Evolutionary conservation across 2,329 filamentous ascomycete species (phyloP), one percentile per base, ranked within the genome.

Genomic region (Colletotrichum lupini): DNA sequence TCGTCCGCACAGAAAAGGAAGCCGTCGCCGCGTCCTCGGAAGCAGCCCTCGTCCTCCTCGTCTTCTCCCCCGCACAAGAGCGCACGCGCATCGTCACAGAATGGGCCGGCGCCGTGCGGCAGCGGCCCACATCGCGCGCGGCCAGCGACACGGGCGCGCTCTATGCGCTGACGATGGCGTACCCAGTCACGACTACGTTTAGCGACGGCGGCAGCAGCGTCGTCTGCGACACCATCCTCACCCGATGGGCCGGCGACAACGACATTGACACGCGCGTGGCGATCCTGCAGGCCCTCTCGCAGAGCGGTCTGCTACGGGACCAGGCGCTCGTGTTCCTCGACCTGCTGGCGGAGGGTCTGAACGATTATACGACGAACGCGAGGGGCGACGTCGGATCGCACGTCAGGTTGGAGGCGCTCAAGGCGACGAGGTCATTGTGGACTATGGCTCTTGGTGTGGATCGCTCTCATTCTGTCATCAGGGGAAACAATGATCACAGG

Each of bases 361-460:
- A 96, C 76, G 95, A 99, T 80, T 98, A 98, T 79, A 97, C 94
- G 0, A 95, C 94, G 4, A 96, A 94, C 76, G 92, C 95, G 16
- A 88, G 95, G 69, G 97, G 97, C 19, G 97, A 99, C 79, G 89
- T 98, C 61, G 97, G 97, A 5, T 97, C 95, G 0, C 90, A 95
- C 65, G 93, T 97, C 4, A 90, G 97, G 4, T 85, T 96, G 5
- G 93, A 95, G 81, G 95, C 94, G 28, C 88, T 98, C 14, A 88
- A 92, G 80, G 95, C 94, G 19, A 90, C 96, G 1, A 90, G 90
- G 73, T 91, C 90, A 2, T 86, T 95, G 1, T 91, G 88, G 83
- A 79, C 79, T 42, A 69, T 75, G 8, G 52, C 71, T 22, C 22
- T 70, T 2, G 67, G 55, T 4, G 63, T 76, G n/a, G 77, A 77